These are phyloP conservation scores for Paraconiothyrium sp. DNA, from an alignment of 2,329 filamentous ascomycete species.

Conservation along the genomic window DNA sequence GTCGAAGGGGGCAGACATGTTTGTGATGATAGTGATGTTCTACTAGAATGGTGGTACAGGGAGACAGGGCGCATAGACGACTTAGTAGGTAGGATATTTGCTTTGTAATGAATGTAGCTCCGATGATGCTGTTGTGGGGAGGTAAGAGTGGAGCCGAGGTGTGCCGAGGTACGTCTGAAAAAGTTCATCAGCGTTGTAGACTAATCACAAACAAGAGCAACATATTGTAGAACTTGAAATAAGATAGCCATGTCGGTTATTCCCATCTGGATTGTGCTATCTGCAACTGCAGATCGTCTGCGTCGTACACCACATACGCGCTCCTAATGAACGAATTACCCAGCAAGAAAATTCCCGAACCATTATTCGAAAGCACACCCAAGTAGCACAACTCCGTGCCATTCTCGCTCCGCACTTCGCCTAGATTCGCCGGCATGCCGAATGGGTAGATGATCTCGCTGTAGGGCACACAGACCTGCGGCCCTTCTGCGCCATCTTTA, in stretches of 20 bases:
- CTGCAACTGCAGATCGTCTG: conserved; percentile 17
- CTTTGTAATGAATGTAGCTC: background rate
- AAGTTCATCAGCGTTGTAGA: background rate
- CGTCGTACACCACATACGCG: conserved; percentile 25
- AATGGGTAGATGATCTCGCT: conserved; percentile 26
- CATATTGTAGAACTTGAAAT: background rate
- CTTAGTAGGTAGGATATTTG: background rate
- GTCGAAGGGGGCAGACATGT: conserved; percentile 35
- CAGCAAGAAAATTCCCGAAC: conserved; percentile 18
- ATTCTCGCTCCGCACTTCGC: conserved; percentile 17
- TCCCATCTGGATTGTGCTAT: conserved; percentile 20
- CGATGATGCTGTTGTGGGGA: background rate
- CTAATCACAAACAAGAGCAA: background rate
- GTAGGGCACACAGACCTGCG: conserved; percentile 20
- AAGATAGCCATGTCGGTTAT: background rate
- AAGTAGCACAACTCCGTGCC: conserved; percentile 26
- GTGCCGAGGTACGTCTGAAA: conserved; percentile 16
- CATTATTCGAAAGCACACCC: conserved; percentile 43
- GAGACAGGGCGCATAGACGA: background rate
- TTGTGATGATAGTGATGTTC: background rate
- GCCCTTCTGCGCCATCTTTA: background rate
- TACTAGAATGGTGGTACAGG: background rate
- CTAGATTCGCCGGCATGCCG: conserved; percentile 23
- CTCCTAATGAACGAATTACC: conserved; percentile 23
- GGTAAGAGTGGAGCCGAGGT: conserved; percentile 3